phyloP scores from a whole-genome alignment of 2,329 filamentous ascomycete genomes.

The Tolypocladium endophyticum region DNA sequence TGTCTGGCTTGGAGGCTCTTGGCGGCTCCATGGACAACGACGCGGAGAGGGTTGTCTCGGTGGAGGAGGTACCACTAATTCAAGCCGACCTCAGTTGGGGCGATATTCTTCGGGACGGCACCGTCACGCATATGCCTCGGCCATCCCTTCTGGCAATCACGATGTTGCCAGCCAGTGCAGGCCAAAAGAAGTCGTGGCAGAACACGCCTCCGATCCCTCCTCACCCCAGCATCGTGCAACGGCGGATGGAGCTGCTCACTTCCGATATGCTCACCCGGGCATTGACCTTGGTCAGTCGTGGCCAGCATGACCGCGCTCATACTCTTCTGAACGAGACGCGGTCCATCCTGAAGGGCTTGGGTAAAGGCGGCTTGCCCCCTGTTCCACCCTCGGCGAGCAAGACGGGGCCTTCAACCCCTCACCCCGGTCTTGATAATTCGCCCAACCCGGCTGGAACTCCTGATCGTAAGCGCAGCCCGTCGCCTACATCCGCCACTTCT shows the following conservation, averaged over 20 bases:
- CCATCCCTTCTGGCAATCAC: conserved; percentile 91
- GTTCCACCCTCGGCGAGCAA: conserved; percentile 52
- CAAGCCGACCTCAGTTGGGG: conserved; percentile 92
- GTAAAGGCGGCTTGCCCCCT: conserved; percentile 87
- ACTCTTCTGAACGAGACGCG: conserved; percentile 88
- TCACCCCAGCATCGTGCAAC: conserved; percentile 88
- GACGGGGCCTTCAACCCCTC: conserved; percentile 39
- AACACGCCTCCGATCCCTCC: conserved; percentile 78
- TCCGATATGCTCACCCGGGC: conserved; percentile 96
- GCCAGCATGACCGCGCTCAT: conserved; percentile 87
- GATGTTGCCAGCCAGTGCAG: conserved; percentile 65
- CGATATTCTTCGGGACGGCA: conserved; percentile 83
- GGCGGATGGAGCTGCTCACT: conserved; percentile 93
- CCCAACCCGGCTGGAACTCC: conserved; percentile 35
- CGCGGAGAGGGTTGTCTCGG: conserved; percentile 69
- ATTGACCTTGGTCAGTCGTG: conserved; percentile 78
- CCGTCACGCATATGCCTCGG: conserved; percentile 72
- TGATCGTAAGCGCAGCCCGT: conserved; percentile 45
- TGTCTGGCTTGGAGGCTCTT: conserved; percentile 87
- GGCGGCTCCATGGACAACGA: conserved; percentile 81
- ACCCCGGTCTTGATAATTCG: conserved; percentile 31
- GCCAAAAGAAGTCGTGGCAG: conserved; percentile 55
- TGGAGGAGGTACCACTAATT: conserved; percentile 90
- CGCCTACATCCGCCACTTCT: conserved; percentile 37
- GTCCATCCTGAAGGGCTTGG: conserved; percentile 89